Base-by-base conservation (phyloP, 495 filamentous ascomycete genomes). In the Staphylotrichum longicolle region DNA sequence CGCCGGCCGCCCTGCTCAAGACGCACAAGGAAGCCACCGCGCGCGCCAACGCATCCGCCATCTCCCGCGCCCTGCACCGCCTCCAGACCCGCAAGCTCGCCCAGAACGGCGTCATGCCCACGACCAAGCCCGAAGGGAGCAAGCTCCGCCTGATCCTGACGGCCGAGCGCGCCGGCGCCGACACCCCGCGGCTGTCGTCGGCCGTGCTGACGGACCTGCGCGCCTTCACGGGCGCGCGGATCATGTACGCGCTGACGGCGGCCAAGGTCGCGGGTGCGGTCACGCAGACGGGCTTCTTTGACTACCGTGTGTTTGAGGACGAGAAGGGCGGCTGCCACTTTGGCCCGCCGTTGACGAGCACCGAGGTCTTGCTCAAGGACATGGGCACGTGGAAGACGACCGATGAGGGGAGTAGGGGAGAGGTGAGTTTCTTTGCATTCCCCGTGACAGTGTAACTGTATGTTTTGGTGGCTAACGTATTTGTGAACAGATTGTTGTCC, bases 181-280 rank as follows among this genome's bases (percentile, higher is more conserved):
- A 70, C 14, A 81, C 76, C 4, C 80, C 83, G 0, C 75, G 78
- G 0, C 74, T 93, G 12, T 88, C 80, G 56, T 85, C 87, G 3
- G 70, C 80, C 34, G 84, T 86, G 33, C 76, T 98, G 32, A 88
- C 86, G 2, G 91, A 96, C 65, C 75, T 98, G 46, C 83, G 91
- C 15, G 77, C 91, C 14, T 90, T 89, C 74, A 93, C 88, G 7
- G 85, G 88, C 10, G 87, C 91, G 9, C 85, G 91, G 40, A 79
- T 96, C 51, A 80, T 95, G 27, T 96, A 96, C 74, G 91, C 91
- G 1, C 79, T 98, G 35, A 90, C 91, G 49, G 86, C 90, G 4
- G 77, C 93, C 7, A 82, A 83, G 35, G 88, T 97, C 30, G 93
- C 92, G 5, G 94, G 94, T 30, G 89, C 94, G 1, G 84, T 93